These are phyloP conservation scores for Mycothermus thermophilus DNA, from an alignment of 495 filamentous ascomycete species.

Conservation along the genomic window DNA sequence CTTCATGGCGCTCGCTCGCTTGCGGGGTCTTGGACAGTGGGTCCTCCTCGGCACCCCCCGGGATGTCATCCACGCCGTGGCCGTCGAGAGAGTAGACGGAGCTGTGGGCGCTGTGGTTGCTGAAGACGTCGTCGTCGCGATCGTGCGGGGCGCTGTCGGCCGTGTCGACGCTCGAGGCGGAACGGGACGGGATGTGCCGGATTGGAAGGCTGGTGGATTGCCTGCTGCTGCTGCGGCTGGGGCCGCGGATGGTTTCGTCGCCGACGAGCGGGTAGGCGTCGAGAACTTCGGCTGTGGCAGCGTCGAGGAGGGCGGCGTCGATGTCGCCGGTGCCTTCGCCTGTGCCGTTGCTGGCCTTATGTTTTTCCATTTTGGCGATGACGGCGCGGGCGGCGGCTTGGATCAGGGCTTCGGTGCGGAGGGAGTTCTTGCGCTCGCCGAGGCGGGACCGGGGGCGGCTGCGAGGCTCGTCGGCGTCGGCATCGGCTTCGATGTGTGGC, in stretches of 20 bases:
- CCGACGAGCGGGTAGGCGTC: conserved; percentile 16
- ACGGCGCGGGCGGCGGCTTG: conserved; percentile 31
- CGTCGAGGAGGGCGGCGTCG: conserved; percentile 24
- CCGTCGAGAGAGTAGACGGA: conserved; percentile 30
- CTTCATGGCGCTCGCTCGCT: conserved; percentile 3
- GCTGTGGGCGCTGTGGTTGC: conserved; percentile 34
- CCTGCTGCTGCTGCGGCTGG: conserved; percentile 6
- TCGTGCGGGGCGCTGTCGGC: conserved; percentile 33
- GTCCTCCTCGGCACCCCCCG: too few relatives aligned
- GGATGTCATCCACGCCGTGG: too few relatives aligned
- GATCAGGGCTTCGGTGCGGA: conserved; percentile 27
- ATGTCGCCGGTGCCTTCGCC: not conserved
- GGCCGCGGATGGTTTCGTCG: conserved; percentile 5
- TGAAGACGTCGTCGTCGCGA: conserved; percentile 43
- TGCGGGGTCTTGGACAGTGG: conserved; percentile 6
- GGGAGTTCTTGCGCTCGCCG: conserved; percentile 14
- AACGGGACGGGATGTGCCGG: conserved; percentile 12
- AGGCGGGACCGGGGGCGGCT: not conserved
- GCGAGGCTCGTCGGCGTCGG: not conserved
- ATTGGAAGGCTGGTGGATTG: conserved; percentile 9
- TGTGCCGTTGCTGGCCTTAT: conserved; percentile 2
- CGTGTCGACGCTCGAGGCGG: conserved; percentile 17
- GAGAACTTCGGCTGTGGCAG: too few relatives aligned
- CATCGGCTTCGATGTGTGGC: not conserved
- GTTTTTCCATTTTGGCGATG: conserved; percentile 23